Evolutionary conservation across 2,329 filamentous ascomycete genomes (phyloP).

Genomic region (Endoconidiophora laricicola): DNA sequence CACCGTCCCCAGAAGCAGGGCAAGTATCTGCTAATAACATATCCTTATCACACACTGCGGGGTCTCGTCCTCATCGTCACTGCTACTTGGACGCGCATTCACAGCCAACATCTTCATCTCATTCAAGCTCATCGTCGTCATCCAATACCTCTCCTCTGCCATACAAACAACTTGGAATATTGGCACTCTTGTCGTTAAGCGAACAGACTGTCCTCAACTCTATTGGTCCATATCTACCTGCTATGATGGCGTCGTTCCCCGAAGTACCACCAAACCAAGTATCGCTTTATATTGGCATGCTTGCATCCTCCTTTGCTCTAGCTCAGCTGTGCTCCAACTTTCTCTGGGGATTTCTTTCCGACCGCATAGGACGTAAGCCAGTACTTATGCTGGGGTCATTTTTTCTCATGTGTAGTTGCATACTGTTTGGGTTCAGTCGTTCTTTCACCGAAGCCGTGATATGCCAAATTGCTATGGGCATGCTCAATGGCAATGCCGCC

Average conservation of each 20-base stretch:
- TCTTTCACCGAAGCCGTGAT: slow-evolving; percentile 69
- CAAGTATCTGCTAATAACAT: too few relatives aligned
- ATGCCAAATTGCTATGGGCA: slow-evolving; percentile 78
- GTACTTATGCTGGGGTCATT: slow-evolving; percentile 63
- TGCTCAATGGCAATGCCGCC: slow-evolving; percentile 88
- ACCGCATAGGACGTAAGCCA: slow-evolving; percentile 55
- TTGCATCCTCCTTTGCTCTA: slow-evolving; percentile 81
- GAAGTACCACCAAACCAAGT: slow-evolving; percentile 55
- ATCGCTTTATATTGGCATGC: slow-evolving; percentile 75
- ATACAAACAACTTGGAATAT: slow-evolving; percentile 60
- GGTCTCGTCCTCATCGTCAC: slow-evolving; percentile 1
- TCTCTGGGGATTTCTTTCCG: slow-evolving; percentile 35
- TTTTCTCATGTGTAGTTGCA: slow-evolving; percentile 66
- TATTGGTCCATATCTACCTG: slow-evolving; percentile 83
- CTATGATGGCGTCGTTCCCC: slow-evolving; percentile 78
- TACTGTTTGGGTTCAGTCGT: slow-evolving; percentile 72
- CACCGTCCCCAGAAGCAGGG: too few relatives aligned
- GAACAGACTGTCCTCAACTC: slow-evolving; percentile 97
- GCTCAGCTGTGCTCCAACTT: slow-evolving; percentile 89
- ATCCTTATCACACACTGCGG: too few relatives aligned
- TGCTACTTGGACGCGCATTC: not conserved
- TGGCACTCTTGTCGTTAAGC: slow-evolving; percentile 76
- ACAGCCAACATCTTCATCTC: not conserved
- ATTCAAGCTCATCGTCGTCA: slow-evolving; percentile 21
- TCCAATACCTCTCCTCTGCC: slow-evolving; percentile 48